Conservation (phyloP, 768 basidiomycete species). For the Lentinula aciculospora region DNA sequence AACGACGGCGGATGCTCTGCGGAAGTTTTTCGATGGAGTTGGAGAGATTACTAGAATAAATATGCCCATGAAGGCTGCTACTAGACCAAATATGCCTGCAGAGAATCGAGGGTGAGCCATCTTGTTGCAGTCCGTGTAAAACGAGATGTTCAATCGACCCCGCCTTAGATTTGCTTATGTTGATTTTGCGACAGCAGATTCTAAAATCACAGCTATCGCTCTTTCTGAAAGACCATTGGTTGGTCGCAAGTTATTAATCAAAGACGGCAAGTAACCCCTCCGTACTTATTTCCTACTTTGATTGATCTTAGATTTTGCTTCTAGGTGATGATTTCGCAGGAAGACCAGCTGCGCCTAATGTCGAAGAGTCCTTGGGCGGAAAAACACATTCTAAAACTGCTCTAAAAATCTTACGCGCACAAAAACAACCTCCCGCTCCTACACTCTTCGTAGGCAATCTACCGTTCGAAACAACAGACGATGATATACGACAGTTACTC, state of each 20-base stretch:
- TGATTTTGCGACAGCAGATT: constrained; percentile 79
- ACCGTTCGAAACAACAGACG: constrained; percentile 83
- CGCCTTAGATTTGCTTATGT: constrained; percentile 86
- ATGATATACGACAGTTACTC: constrained; percentile 66
- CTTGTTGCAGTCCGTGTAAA: constrained; percentile 12
- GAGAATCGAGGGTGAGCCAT: constrained; percentile 75
- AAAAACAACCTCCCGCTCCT: constrained; percentile 79
- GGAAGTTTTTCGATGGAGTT: constrained; percentile 49
- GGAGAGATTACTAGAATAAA: constrained; percentile 78
- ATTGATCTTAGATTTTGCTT: constrained; percentile 5
- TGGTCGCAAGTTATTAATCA: constrained; percentile 87
- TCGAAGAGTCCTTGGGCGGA: constrained; percentile 19
- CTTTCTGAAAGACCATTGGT: constrained; percentile 79
- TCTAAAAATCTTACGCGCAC: constrained; percentile 68
- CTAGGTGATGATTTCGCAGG: constrained; percentile 73
- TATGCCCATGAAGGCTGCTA: constrained; percentile 72
- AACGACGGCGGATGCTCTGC: constrained; percentile 52
- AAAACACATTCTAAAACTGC: constrained; percentile 54
- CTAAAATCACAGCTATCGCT: constrained; percentile 68
- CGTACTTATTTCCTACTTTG: constrained; percentile 3
- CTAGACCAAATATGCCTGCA: constrained; percentile 39
- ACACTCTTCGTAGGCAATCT: constrained; percentile 94
- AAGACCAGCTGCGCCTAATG: constrained; percentile 46
- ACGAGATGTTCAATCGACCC: neutral
- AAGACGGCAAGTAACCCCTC: constrained; percentile 60